Evolutionary conservation across 495 filamentous ascomycete genomes (phyloP), one percentile per base, ranked within the genome.

Genomic region (Aeminium ludgeri): DNA sequence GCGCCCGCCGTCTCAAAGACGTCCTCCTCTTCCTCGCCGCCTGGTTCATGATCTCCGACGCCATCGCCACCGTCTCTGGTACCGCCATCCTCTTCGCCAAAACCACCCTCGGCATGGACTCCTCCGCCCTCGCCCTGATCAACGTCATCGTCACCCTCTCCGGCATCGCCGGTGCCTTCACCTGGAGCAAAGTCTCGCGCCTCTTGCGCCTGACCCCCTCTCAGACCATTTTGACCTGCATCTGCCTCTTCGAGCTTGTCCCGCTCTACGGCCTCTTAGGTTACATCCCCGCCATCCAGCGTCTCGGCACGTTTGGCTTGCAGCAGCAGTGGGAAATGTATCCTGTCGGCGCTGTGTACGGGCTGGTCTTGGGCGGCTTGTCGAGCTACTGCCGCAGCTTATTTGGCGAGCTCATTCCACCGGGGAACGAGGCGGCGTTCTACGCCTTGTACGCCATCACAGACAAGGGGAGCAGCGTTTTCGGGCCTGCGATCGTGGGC

Each of bases 311-410:
- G 10, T 63, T 87, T 27, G 89, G 89, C 3, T 68, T 97, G 19
- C 86, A 93, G 52, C 78, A 85, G 49, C 80, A 80, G 10, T 93
- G 86, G 84, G 89, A 97, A 55, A 94, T 97, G 85, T 96, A 89
- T 55, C 82, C 84, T 2, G 63, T 97, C 1, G 85, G 83, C 0
- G 80, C 78, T 5, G 70, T 97, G 34, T 97, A 95, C 53, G 89
- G 89, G 2, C 72, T 97, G 40, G 86, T 95, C 2, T 74, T 97
- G 38, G 89, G 87, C 12, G 89, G 89, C 0, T 61, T 97, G n/a
- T 84, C 79, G 29, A 82, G 80, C 15, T 93, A 96, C 57, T 96
- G 89, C 52, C 80, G 89, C 11, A 87, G 81, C 52, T 68, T 97
- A 30, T 97, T 78, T 54, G 86, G 85, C 17, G 84, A 95, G 56